Conservation (phyloP, 2,329 filamentous ascomycete genomes). For the Hirsutella rhossiliensis region DNA sequence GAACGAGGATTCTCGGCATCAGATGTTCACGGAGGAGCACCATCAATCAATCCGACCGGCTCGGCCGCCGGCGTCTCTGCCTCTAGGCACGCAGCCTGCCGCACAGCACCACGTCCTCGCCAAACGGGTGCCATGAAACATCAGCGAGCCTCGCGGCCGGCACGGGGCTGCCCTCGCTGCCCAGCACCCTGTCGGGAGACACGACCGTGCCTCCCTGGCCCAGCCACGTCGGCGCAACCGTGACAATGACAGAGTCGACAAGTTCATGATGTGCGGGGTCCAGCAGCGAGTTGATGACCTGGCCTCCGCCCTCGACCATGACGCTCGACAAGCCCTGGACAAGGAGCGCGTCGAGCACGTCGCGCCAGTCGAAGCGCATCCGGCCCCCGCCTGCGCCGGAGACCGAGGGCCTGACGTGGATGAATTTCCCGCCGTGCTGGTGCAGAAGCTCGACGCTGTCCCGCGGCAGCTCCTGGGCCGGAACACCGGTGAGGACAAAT, state of each 20-base stretch:
- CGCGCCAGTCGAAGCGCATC: slow-evolving; percentile 48
- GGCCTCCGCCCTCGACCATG: slow-evolving; percentile 85
- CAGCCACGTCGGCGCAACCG: slow-evolving; percentile 83
- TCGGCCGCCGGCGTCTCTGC: no score
- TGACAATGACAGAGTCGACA: slow-evolving; percentile 71
- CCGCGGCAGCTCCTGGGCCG: slow-evolving; percentile 28
- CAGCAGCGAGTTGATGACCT: slow-evolving; percentile 74
- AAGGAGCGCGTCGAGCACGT: slow-evolving; percentile 47
- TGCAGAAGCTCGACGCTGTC: slow-evolving; percentile 30
- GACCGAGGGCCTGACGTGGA: slow-evolving; percentile 22
- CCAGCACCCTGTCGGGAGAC: slow-evolving; percentile 48
- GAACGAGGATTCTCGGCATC: no score
- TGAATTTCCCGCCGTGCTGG: slow-evolving; percentile 39
- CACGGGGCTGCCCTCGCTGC: slow-evolving; percentile 36
- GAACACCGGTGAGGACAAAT: slow-evolving; percentile 50
- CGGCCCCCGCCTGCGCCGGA: slow-evolving; percentile 22
- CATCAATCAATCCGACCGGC: no score
- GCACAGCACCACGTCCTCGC: slow-evolving; percentile 73
- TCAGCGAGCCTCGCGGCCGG: slow-evolving; percentile 53
- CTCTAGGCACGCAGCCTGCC: slow-evolving; percentile 36
- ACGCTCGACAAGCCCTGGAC: slow-evolving; percentile 57
- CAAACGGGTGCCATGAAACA: slow-evolving; percentile 65
- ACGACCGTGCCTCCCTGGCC: slow-evolving; percentile 73
- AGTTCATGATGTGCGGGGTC: slow-evolving; percentile 45
- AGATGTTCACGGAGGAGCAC: no score